phyloP scores from a whole-genome alignment of 257 asterid species.

The Solanum ahanhuiri region DNA sequence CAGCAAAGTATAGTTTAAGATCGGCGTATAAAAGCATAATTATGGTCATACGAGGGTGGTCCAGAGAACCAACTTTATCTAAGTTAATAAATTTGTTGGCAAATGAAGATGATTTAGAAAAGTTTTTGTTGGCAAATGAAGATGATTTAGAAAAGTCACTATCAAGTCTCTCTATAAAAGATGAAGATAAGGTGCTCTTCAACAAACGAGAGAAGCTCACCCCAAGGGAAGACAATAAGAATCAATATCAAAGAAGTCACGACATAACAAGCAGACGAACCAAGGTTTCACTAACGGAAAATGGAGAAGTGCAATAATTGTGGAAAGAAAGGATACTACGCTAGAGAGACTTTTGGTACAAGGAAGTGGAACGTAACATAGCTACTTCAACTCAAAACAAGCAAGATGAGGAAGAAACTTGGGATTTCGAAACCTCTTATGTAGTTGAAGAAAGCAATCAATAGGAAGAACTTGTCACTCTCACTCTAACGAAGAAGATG shows the following conservation, averaged over 20 bases:
- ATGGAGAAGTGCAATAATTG: background rate
- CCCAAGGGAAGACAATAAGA: background rate
- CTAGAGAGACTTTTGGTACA: background rate
- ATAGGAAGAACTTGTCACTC: background rate
- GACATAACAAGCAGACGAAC: background rate
- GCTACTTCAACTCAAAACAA: background rate
- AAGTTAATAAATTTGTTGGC: background rate
- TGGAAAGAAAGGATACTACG: background rate
- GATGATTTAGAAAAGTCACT: background rate
- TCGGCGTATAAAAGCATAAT: background rate
- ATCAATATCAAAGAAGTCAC: background rate
- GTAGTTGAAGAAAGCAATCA: background rate
- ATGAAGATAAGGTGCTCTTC: background rate
- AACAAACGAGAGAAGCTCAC: background rate
- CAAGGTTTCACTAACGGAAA: background rate
- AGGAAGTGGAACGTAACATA: background rate
- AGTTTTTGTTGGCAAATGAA: background rate
- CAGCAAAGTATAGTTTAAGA: background rate
- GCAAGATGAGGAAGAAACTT: background rate
- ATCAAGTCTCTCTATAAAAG: background rate
- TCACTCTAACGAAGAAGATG: background rate
- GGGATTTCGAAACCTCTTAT: background rate
- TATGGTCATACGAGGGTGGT: background rate
- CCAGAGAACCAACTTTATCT: background rate
- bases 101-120: background rate